Conservation (phyloP, 2,329 filamentous ascomycete species). For the Cladorrhinum sp. region DNA sequence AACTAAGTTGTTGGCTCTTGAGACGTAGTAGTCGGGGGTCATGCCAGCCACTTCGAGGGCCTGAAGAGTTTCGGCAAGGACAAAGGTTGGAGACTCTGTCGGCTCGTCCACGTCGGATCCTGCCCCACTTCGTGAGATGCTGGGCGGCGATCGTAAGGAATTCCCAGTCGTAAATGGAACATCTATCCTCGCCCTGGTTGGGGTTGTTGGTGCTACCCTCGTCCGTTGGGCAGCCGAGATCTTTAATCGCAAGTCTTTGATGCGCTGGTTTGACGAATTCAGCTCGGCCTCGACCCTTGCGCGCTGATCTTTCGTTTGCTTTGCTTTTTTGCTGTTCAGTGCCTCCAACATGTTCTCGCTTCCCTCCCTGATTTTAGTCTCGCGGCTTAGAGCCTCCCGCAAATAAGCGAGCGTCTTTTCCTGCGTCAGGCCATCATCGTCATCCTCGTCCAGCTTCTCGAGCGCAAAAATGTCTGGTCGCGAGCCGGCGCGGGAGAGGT, state of each 20-base stretch:
- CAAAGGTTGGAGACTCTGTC: constrained; percentile 85
- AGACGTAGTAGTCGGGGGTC: constrained; percentile 92
- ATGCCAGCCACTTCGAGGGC: constrained; percentile 84
- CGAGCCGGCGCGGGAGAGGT: constrained; percentile 62
- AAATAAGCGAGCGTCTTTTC: constrained; percentile 74
- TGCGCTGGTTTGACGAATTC: constrained; percentile 77
- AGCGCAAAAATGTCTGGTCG: constrained; percentile 50
- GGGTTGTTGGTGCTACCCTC: constrained; percentile 49
- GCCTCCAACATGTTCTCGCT: constrained; percentile 98
- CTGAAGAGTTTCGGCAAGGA: constrained; percentile 84
- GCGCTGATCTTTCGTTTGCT: constrained; percentile 86
- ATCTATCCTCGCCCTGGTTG: constrained; percentile 52
- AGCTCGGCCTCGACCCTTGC: constrained; percentile 81
- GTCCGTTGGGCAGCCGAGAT: constrained; percentile 58
- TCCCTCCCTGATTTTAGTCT: constrained; percentile 96
- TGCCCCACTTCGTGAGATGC: constrained; percentile 52
- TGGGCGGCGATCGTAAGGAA: constrained; percentile 56
- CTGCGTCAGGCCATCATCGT: constrained; percentile 49
- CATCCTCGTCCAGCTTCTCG: constrained; percentile 53
- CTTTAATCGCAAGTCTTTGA: constrained; percentile 57
- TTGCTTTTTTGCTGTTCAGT: constrained; percentile 88
- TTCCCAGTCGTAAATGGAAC: constrained; percentile 41
- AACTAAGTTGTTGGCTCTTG: constrained; percentile 87
- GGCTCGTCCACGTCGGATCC: constrained; percentile 65
- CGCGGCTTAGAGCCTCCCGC: constrained; percentile 84